These are phyloP conservation scores for Cenchrus americanus DNA, from an alignment of 176 grass and related monocot genomes.

Conservation along the genomic window DNA sequence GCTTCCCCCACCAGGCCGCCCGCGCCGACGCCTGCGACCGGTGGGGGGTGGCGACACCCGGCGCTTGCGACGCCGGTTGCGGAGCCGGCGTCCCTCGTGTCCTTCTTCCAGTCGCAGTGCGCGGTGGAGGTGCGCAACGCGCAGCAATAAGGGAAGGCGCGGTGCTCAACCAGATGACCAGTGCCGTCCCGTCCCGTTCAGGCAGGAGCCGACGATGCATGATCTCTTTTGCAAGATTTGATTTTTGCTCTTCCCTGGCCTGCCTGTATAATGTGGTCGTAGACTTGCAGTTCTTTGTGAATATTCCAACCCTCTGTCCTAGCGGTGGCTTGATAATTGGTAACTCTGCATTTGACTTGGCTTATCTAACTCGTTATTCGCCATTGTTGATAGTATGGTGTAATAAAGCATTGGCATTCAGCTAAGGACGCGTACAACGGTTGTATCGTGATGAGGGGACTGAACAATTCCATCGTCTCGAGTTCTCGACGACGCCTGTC, in stretches of 20 bases:
- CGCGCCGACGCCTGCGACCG: neutral
- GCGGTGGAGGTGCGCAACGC: constrained; percentile 45
- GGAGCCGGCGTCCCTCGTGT: constrained; percentile 59
- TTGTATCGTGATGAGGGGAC: no score
- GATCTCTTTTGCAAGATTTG: neutral
- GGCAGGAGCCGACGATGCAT: neutral
- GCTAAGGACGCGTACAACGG: neutral
- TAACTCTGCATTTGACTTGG: neutral
- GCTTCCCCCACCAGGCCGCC: neutral
- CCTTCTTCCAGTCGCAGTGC: constrained; percentile 57
- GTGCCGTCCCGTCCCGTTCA: no score
- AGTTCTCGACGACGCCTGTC: no score
- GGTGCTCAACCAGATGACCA: neutral
- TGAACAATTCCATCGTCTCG: no score
- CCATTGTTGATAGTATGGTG: neutral
- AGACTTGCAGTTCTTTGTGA: constrained; percentile 36
- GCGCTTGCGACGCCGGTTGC: constrained; percentile 45
- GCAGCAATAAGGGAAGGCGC: constrained; percentile 33
- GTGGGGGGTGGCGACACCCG: constrained; percentile 53
- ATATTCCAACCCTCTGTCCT: neutral
- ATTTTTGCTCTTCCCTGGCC: constrained; percentile 1
- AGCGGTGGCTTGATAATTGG: neutral
- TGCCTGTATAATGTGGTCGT: constrained; percentile 23
- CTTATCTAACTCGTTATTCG: neutral
- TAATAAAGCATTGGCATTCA: constrained; percentile 7